Evolutionary conservation across 2,329 filamentous ascomycete species (phyloP).

Genomic region (Aphanoascus verrucosus): DNA sequence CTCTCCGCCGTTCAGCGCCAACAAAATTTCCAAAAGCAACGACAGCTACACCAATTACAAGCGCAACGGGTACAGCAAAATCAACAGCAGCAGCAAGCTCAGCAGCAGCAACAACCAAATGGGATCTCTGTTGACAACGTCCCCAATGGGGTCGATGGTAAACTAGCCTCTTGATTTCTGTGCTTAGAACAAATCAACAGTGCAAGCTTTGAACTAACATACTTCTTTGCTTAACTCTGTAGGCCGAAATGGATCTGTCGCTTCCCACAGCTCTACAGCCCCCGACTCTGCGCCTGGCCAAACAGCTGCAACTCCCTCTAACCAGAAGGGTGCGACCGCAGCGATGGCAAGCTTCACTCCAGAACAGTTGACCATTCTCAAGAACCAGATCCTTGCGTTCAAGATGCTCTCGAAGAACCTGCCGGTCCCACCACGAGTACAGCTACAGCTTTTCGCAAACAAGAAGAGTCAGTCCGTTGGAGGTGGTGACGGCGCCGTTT

Average conservation of each 20-base stretch:
- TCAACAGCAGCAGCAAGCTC: constrained; percentile 37
- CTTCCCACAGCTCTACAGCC: constrained; percentile 23
- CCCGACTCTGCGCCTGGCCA: constrained; percentile 19
- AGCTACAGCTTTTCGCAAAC: constrained; percentile 69
- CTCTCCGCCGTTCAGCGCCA: constrained; percentile 59
- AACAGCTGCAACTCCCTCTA: constrained; percentile 14
- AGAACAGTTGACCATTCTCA: constrained; percentile 67
- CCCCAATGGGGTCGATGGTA: constrained; percentile 37
- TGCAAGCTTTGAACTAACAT: constrained; percentile 8
- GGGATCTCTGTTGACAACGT: constrained; percentile 24
- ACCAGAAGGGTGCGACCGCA: constrained; percentile 24
- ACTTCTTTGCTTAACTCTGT: constrained; percentile 6
- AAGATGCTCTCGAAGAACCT: constrained; percentile 81
- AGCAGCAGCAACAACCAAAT: constrained; percentile 36
- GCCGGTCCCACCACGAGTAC: constrained; percentile 65
- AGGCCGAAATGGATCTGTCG: constrained; percentile 29
- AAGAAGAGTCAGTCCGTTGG: constrained; percentile 27
- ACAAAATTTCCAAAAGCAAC: constrained; percentile 48
- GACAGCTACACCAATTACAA: constrained; percentile 38
- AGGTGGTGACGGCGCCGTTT: constrained; percentile 24
- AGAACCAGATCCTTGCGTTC: constrained; percentile 83
- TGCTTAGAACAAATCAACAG: background rate
- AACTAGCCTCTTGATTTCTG: constrained; percentile 4
- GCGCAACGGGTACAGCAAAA: constrained; percentile 36
- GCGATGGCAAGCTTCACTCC: constrained; percentile 55